Evolutionary conservation across 371 early-diverging fungal genomes (phyloP), one percentile per base, ranked within the genome.

Genomic region (Batkoa obscura): DNA sequence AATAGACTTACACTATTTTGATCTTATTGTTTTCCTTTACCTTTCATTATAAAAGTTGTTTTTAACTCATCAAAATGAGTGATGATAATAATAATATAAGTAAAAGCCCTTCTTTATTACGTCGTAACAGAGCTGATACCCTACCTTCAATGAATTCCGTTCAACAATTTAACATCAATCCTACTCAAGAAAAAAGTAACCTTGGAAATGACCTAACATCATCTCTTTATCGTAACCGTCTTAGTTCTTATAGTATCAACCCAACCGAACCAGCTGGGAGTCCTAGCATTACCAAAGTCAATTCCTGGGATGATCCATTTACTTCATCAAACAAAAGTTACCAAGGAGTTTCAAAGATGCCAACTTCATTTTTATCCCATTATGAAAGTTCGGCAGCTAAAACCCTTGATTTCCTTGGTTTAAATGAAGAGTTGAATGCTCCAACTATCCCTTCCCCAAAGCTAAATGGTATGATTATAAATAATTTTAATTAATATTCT

Each of bases 351-450:
- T 30, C 15, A 47, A 32, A 30, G 8, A 15, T 47, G 23, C 23
- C 23, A 23, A 23, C 48, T 32, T 23, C 10, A 10, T 23, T 47
- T 30, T 47, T 47, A 15, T 47, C 48, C n/a, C 48, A 47, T 30
- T 47, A 47, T n/a, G 48, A 47, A 30, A 32, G 15, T 15, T 15
- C 48, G n/a, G 48, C 48, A 6, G 48, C 48, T 32, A 47, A 81
- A 43, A 84, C 83, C 0, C 64, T 88, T 55, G 80, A 83, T 51
- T 81, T 79, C 42, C 69, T 88, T 15, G 85, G 86, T 0, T 59
- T 88, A 47, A 83, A 88, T 57, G 88, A 84, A 54, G 53, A 50
- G 10, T 12, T 32, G 48, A 30, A 32, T 30, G 23, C 48, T 30
- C 48, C n/a, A 23, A 23, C 48, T 47, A 15, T 32, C 4, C 48